phyloP scores from a whole-genome alignment of 805 yeast genomes.

The Priceomyces haplophilus region DNA sequence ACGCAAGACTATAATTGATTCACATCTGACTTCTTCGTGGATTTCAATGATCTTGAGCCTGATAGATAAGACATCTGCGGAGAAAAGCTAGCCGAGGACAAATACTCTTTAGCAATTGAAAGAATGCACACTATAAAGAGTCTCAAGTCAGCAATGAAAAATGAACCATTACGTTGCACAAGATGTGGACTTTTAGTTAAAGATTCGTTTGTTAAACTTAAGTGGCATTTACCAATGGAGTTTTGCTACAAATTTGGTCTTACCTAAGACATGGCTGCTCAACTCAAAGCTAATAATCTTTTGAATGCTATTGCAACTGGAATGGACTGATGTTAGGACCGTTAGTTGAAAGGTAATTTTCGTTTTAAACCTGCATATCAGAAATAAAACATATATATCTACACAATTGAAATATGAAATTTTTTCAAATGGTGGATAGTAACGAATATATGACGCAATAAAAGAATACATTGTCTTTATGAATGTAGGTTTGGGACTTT shows the following conservation, averaged over 20 bases:
- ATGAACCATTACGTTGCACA: constrained; percentile 20
- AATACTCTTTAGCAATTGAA: neutral
- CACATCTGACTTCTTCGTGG: constrained; percentile 60
- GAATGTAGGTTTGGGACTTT: constrained; percentile 13
- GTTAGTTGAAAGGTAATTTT: too few relatives aligned
- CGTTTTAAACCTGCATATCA: constrained; percentile 1
- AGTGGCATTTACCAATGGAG: constrained; percentile 23
- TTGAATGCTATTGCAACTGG: too few relatives aligned
- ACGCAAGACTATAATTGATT: constrained; percentile 73
- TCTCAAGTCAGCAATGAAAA: constrained; percentile 1
- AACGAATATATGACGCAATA: neutral
- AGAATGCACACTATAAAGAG: neutral
- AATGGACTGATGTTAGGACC: too few relatives aligned
- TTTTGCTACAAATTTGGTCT: constrained; percentile 13
- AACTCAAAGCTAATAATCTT: constrained; percentile 1
- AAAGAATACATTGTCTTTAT: neutral
- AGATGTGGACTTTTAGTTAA: constrained; percentile 22
- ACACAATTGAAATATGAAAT: neutral
- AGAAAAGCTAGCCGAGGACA: neutral
- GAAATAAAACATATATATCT: neutral
- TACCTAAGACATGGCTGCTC: constrained; percentile 8
- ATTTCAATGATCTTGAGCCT: constrained; percentile 43
- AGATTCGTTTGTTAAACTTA: constrained; percentile 19
- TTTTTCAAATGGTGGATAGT: neutral
- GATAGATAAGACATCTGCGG: neutral